Evolutionary conservation across 352 stramenopile genomes (phyloP), one percentile per base, ranked within the genome.

Genomic region (Pythium angustatum): DNA sequence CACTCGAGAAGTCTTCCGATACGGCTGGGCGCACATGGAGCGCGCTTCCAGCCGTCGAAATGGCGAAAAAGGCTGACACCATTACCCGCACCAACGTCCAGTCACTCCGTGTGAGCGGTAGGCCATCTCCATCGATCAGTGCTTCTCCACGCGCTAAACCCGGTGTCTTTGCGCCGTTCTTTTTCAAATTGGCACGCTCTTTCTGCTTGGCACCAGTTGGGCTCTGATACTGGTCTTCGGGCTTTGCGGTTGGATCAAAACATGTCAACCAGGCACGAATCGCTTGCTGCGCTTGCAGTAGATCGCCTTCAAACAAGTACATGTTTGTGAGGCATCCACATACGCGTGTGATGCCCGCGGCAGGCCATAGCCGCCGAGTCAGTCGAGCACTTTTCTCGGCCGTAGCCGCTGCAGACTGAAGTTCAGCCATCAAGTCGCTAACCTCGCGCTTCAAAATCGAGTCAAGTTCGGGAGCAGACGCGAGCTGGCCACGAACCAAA

Each of bases 11-110:
- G 51, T 76, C 65, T 2, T 50, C 38, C 36, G 49, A 9, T 12
- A 11, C 52, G 22, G 64, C 69, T 22, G 79, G 74, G n/a, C 81
- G 83, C 28, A 92, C 58, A 34, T 79, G 69, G 3, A 94, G 47
- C 19, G 73, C 78, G 5, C 61, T 55, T 31, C 85, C 83, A 48
- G 76, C 80, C 30, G 81, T 74, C 22, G 73, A 86, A 40, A 90
- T 78, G 0, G 83, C 73, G 44, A 94, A 94, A 59, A 91, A 94
- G 15, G 86, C 81, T 5, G 85, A 88, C 24, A 96, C 79, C 36
- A 96, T 73, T 15, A 83, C 76, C 0, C 87, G 83, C 30, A 96
- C 87, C 17, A 96, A 58, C 19, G 86, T 89, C 87, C 87, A 96
- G 41, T 96, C 87, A 41, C 76, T 83, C 45, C 87, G 74, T 4